Evolutionary conservation across 164 flowering plant species (phyloP).

Genomic region (Saururus chinensis): DNA sequence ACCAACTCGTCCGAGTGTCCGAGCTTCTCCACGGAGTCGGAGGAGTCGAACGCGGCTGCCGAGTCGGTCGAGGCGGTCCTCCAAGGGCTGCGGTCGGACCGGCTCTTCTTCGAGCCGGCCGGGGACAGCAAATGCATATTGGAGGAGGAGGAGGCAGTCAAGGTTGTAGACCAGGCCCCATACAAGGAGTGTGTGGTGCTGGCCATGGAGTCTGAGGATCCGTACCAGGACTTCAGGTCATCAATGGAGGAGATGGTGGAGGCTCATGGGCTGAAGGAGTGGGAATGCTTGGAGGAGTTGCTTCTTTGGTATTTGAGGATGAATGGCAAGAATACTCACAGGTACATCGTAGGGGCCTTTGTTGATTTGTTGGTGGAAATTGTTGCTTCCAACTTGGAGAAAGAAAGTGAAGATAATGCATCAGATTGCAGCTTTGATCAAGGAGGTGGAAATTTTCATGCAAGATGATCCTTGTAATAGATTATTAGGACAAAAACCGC

Average conservation of each 20-base stretch:
- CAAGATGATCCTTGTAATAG: background rate
- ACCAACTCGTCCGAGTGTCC: slow-evolving; percentile 27
- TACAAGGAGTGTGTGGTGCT: slow-evolving; percentile 44
- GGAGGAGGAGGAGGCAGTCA: slow-evolving; percentile 35
- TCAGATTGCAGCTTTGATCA: background rate
- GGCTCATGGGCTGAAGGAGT: slow-evolving; percentile 54
- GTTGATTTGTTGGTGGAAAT: slow-evolving; percentile 50
- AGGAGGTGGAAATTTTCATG: background rate
- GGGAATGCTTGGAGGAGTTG: slow-evolving; percentile 65
- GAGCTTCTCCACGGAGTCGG: slow-evolving; percentile 29
- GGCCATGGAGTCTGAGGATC: slow-evolving; percentile 65
- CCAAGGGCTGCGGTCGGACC: slow-evolving; percentile 40
- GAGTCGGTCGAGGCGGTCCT: slow-evolving; percentile 33
- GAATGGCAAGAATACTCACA: slow-evolving; percentile 55
- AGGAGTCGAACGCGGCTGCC: slow-evolving; percentile 9
- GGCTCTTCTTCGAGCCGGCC: slow-evolving; percentile 58
- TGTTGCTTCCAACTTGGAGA: background rate
- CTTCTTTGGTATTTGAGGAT: slow-evolving; percentile 57
- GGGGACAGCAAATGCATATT: slow-evolving; percentile 17
- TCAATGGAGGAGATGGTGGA: slow-evolving; percentile 93
- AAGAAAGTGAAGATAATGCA: background rate
- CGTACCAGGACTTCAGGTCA: slow-evolving; percentile 52
- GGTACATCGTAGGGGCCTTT: slow-evolving; percentile 62
- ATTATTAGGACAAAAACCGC: background rate
- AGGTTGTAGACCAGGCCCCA: slow-evolving; percentile 9